Conservation (phyloP, 1,284 basidiomycete species). For the Tilletia setariae region DNA sequence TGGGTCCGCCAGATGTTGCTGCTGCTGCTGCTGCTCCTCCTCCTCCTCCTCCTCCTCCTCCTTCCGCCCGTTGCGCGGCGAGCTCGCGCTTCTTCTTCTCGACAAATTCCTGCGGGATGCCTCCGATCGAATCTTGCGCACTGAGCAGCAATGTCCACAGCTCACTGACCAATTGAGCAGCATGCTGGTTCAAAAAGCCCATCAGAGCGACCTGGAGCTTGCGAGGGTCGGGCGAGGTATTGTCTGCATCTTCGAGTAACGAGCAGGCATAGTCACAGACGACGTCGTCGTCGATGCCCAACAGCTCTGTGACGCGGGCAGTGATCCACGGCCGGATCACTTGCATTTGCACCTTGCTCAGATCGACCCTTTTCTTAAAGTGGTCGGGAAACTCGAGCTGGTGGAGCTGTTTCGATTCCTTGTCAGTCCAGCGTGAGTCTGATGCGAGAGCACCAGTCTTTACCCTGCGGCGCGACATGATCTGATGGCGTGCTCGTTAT, state of each 20-base stretch:
- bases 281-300: constrained; percentile 94
- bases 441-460: constrained; percentile 7
- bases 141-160: constrained; percentile 87
- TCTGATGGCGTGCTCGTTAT: not conserved
- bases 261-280: constrained; percentile 94
- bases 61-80: constrained; percentile 64
- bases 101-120: constrained; percentile 87
- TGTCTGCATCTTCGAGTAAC: constrained; percentile 76
- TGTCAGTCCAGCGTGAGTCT: constrained; percentile 78
- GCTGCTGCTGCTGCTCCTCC: not conserved
- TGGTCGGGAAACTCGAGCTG: constrained; percentile 83
- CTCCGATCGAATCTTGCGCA: constrained; percentile 81
- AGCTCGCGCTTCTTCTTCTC: constrained; percentile 95
- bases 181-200: constrained; percentile 76
- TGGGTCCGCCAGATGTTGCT: not conserved
- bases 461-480: not conserved
- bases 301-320: constrained; percentile 80
- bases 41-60: not conserved
- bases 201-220: constrained; percentile 92
- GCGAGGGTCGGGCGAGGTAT: constrained; percentile 75
- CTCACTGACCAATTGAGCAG: constrained; percentile 77
- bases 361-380: constrained; percentile 68
- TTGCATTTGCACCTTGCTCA: constrained; percentile 84
- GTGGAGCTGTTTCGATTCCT: constrained; percentile 83
- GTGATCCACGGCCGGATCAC: constrained; percentile 85